phyloP scores from a whole-genome alignment of 208 protist genomes.

The Wallacemonas rigidus region DNA sequence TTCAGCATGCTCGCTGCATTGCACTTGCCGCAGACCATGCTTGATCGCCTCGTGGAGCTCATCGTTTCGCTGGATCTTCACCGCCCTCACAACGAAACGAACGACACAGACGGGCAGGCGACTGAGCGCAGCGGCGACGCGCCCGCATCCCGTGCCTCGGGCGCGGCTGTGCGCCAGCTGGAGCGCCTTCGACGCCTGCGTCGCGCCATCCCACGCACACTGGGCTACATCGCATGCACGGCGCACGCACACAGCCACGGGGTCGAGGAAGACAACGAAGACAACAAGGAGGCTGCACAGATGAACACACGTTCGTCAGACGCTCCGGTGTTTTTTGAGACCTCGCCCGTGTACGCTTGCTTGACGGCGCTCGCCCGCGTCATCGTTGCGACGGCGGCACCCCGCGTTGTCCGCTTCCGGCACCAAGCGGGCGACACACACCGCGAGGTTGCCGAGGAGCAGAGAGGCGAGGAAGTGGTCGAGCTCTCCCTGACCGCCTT shows the following conservation, averaged over 20 bases:
- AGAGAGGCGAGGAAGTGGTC: not conserved
- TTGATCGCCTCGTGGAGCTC: conserved; percentile 17
- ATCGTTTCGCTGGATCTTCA: conserved; percentile 18
- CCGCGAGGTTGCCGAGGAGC: too few species aligned
- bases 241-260: not conserved
- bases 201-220: not conserved
- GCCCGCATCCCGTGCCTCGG: not conserved
- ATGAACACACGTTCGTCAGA: not conserved
- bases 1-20: not conserved
- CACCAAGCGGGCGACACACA: not conserved
- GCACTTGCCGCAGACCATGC: conserved; percentile 5
- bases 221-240: not conserved
- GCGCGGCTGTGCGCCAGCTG: conserved; percentile 3
- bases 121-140: not conserved
- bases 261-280: not conserved
- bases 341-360: not conserved
- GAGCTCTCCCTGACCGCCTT: not conserved
- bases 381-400: conserved; percentile 1
- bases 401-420: not conserved
- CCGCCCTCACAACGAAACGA: not conserved
- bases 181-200: conserved; percentile 12
- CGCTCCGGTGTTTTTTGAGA: not conserved
- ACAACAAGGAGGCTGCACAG: not conserved
- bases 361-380: conserved; percentile 1
- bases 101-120: not conserved